Conservation (phyloP, 2,329 filamentous ascomycete genomes). For the Diaporthe sp. region DNA sequence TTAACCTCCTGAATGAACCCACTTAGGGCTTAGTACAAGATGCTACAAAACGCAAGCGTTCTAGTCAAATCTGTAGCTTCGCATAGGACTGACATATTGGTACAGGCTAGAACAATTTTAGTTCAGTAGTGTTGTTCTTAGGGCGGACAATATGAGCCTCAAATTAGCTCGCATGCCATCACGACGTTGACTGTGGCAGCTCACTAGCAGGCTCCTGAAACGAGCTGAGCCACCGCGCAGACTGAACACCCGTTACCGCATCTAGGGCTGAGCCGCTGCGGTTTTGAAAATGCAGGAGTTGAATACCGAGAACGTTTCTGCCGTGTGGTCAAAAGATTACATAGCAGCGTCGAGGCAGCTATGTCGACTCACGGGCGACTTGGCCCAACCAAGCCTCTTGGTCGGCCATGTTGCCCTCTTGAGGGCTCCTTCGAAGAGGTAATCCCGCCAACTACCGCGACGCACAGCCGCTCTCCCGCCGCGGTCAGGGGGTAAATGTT, state of each 20-base stretch:
- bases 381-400: not conserved
- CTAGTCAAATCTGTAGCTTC: not conserved
- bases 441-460: not conserved
- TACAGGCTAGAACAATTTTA: not conserved
- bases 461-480: not conserved
- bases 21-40: too few species aligned
- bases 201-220: slow-evolving; percentile 2
- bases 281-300: not conserved
- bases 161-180: not conserved
- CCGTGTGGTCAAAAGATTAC: not conserved
- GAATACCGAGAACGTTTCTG: not conserved
- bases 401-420: not conserved
- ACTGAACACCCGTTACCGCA: not conserved
- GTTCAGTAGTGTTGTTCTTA: not conserved
- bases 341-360: too few species aligned
- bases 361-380: not conserved
- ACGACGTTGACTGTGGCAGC: not conserved
- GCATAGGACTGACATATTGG: not conserved
- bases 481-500: not conserved
- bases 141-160: not conserved
- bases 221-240: slow-evolving; percentile 1
- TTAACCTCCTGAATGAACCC: not conserved
- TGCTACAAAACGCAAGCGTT: not conserved
- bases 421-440: not conserved
- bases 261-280: not conserved